phyloP scores from a whole-genome alignment of 805 yeast genomes.

The Priceomyces castillae region DNA sequence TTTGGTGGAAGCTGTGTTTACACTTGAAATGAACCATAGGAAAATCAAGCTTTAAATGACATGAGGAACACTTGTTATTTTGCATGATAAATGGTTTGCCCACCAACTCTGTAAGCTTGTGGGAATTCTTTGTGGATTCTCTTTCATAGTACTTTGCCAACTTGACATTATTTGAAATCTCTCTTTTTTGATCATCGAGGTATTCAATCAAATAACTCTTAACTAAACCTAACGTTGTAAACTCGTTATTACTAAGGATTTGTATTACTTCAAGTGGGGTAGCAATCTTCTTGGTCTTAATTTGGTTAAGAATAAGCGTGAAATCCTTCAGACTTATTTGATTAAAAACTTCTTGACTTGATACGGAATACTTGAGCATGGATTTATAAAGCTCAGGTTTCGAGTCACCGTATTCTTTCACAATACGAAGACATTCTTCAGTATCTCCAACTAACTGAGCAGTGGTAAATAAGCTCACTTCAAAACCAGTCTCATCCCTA shows the following conservation, averaged over 20 bases:
- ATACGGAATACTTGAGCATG: constrained; percentile 62
- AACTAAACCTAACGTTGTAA: constrained; percentile 68
- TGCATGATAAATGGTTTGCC: constrained; percentile 52
- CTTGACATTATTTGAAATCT: constrained; percentile 64
- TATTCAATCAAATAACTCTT: constrained; percentile 64
- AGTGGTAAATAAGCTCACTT: constrained; percentile 65
- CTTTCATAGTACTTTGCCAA: constrained; percentile 63
- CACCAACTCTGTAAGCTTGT: constrained; percentile 50
- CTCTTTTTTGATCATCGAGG: constrained; percentile 57
- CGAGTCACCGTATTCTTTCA: constrained; percentile 56
- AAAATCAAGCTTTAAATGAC: constrained; percentile 62
- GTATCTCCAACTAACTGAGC: constrained; percentile 59
- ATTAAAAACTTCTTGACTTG: constrained; percentile 49
- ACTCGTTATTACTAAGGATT: constrained; percentile 57
- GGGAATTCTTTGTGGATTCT: constrained; percentile 59
- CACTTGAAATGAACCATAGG: constrained; percentile 87
- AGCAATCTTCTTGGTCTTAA: constrained; percentile 52
- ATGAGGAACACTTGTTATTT: constrained; percentile 61
- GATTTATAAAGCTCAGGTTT: constrained; percentile 65
- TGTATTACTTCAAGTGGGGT: constrained; percentile 79
- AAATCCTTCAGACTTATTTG: constrained; percentile 52
- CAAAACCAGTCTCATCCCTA: constrained; percentile 42
- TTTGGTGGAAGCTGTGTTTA: constrained; percentile 79
- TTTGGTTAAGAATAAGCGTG: constrained; percentile 48
- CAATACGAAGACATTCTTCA: constrained; percentile 51